Evolutionary conservation across 2,329 filamentous ascomycete species (phyloP), one percentile per base, ranked within the genome.

Genomic region (Fusarium graminum): DNA sequence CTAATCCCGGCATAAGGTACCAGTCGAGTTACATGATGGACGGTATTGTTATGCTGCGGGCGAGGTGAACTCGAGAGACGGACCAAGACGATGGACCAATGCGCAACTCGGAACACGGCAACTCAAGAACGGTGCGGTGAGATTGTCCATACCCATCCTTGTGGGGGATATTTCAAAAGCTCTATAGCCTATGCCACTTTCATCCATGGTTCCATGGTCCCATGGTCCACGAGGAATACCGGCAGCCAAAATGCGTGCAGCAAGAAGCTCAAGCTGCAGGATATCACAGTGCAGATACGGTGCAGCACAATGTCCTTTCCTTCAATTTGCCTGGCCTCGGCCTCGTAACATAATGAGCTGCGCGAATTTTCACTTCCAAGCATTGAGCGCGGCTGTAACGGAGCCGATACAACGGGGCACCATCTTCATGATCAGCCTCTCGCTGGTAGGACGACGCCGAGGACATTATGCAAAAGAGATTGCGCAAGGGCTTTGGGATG

Each of bases 101-200:
- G 65, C 56, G 52, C 41, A 59, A 55, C 67, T 73, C 71, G 71
- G 71, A 73, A 73, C 71, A 73, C 71, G 71, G 71, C 71, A 73
- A 67, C 39, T 68, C 26, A 56, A 57, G 45, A 59, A 57, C 57
- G 63, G 67, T 69, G 65, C 61, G 67, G 71, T 73, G 70, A 70
- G 66, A 69, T 73, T 69, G 57, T 57, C 68, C 56, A 36, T 52
- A 16, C 25, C 51, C 61, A 71, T 71, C 34, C 34, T 36, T 36
- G 70, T 72, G 70, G 70, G 69, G 69, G 61, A 65, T 61, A 47
- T 59, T 22, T 59, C 58, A 41, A 19, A 55, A 59, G 61, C 52
- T 63, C 64, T 61, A 59, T 64, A 32, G 49, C 52, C 67, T 61
- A 61, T 68, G 30, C 52, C 61, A 56, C 53, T 53, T 63, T 30